A percentile compares a stretch with the other conserved stretches of the same genome.
Evolutionary conservation across 176 grass and related monocot species (phyloP).

Genomic region (Chrysopogon serrulatus): DNA sequence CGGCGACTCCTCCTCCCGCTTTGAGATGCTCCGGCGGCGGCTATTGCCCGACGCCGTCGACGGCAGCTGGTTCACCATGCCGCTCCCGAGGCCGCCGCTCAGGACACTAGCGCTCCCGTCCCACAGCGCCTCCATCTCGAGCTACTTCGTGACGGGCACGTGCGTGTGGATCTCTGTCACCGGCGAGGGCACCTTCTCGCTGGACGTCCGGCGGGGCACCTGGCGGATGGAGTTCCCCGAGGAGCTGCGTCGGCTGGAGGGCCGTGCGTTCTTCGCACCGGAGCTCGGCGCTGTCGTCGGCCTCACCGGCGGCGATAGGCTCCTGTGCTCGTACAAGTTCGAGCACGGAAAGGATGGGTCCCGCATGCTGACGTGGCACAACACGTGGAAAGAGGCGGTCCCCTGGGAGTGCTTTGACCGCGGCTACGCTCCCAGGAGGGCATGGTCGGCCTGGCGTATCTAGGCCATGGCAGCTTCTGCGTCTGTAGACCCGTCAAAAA

Average conservation of each 20-base stretch:
- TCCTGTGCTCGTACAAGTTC: neutral
- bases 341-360: neutral
- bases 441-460: neutral
- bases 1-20: neutral
- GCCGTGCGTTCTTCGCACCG: neutral
- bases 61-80: neutral
- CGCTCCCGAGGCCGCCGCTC: neutral
- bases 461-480: neutral
- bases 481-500: neutral
- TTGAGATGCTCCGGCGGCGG: neutral
- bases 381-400: neutral
- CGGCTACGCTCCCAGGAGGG: neutral
- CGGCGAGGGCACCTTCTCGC: neutral
- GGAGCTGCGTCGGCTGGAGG: neutral
- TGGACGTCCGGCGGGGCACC: neutral
- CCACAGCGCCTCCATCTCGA: neutral
- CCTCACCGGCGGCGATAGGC: neutral
- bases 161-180: neutral
- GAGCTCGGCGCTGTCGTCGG: neutral
- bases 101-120: neutral
- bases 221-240: neutral
- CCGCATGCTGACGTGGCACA: neutral
- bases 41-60: neutral
- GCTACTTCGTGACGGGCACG: neutral
- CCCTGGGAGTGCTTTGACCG: neutral